phyloP scores from a whole-genome alignment of 148 eudicot genomes.

The Beta vulgaris region DNA sequence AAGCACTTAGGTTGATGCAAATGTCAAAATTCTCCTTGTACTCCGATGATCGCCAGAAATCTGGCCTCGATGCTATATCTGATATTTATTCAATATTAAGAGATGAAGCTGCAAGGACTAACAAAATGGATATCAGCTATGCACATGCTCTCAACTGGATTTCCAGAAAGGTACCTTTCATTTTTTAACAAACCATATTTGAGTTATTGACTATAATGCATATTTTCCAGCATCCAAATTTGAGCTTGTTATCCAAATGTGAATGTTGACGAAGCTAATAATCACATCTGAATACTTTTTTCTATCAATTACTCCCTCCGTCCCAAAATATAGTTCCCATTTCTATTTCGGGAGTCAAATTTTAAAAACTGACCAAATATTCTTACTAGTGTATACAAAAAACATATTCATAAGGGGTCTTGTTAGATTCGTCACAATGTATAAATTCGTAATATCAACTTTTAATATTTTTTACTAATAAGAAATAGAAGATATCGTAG shows the following conservation, averaged over 20 bases:
- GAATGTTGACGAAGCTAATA: not conserved
- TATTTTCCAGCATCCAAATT: not conserved
- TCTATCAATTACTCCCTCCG: too few species aligned
- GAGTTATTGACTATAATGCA: not conserved
- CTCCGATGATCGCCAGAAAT: constrained; percentile 90
- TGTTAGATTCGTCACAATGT: too few species aligned
- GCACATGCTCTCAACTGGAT: constrained; percentile 98
- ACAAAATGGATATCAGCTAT: constrained; percentile 79
- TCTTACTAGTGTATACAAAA: too few species aligned
- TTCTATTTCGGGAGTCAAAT: too few species aligned
- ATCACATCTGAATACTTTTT: not conserved
- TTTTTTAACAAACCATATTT: constrained; percentile 22
- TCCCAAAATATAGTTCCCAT: too few species aligned
- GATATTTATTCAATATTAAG: constrained; percentile 93
- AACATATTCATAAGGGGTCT: too few species aligned
- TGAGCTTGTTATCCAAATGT: too few species aligned
- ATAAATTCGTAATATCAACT: too few species aligned
- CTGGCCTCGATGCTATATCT: constrained; percentile 97
- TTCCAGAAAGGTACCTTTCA: constrained; percentile 70
- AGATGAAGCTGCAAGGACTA: constrained; percentile 91
- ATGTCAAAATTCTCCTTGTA: constrained; percentile 99
- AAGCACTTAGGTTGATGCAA: constrained; percentile 90
- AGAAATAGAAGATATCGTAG: too few species aligned
- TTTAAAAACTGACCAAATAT: too few species aligned
- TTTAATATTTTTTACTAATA: too few species aligned